phyloP scores from a whole-genome alignment of 2,329 filamentous ascomycete species.

The Pseudodiploospora longispora region DNA sequence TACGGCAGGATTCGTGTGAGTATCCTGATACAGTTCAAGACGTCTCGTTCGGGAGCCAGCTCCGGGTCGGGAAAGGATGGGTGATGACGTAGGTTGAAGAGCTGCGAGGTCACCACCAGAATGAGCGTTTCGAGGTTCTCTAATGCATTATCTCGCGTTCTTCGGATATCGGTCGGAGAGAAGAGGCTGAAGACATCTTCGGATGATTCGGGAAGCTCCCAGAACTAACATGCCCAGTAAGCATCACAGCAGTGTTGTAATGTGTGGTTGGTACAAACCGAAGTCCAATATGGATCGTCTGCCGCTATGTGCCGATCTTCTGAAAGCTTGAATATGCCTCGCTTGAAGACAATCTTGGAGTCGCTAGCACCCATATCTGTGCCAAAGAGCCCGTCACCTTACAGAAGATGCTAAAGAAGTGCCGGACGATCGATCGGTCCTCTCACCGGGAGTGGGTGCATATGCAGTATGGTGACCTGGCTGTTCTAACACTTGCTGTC shows the following conservation, averaged over 20 bases:
- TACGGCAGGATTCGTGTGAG: conserved; percentile 85
- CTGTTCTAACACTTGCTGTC: too few relatives aligned
- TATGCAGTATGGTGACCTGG: too few relatives aligned
- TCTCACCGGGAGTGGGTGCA: too few relatives aligned
- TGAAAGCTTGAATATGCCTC: conserved; percentile 94
- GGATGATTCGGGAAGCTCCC: conserved; percentile 90
- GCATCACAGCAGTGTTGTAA: not conserved
- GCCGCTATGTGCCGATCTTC: conserved; percentile 81
- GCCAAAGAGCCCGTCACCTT: conserved; percentile 15
- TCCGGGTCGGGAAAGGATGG: conserved; percentile 85
- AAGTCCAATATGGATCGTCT: conserved; percentile 87
- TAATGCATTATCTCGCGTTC: conserved; percentile 75
- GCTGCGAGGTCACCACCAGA: conserved; percentile 71
- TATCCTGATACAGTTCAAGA: conserved; percentile 90
- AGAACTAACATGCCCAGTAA: conserved; percentile 57
- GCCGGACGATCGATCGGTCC: too few relatives aligned
- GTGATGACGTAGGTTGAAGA: conserved; percentile 77
- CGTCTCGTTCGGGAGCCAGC: conserved; percentile 74
- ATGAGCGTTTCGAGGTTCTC: conserved; percentile 87
- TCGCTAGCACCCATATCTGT: conserved; percentile 86
- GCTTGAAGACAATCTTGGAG: conserved; percentile 97
- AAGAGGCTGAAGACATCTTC: conserved; percentile 98
- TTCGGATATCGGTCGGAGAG: conserved; percentile 77
- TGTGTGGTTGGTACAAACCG: conserved; percentile 48
- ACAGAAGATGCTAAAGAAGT: too few relatives aligned